These are phyloP conservation scores for Chlorella variabilis DNA, from an alignment of 163 green algal genomes.

Conservation along the genomic window DNA sequence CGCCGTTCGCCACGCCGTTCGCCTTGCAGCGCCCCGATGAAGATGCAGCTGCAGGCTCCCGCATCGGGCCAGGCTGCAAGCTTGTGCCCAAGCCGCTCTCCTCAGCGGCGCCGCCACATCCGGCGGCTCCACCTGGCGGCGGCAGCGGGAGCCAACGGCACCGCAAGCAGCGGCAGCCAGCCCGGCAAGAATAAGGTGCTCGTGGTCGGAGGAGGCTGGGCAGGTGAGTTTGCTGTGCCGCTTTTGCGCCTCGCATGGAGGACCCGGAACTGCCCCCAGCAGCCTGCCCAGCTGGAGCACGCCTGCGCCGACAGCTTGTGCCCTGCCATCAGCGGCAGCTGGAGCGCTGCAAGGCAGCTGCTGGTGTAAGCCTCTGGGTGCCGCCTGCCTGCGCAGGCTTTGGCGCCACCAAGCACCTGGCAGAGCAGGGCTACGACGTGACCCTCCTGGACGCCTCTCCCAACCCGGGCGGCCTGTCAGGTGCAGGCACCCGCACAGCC, in stretches of 20 bases:
- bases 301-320: not conserved
- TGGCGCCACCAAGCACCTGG: constrained; percentile 87
- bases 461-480: constrained; percentile 86
- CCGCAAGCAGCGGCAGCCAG: not conserved
- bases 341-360: not conserved
- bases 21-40: too few species aligned
- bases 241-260: too few species aligned
- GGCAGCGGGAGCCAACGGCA: too few species aligned
- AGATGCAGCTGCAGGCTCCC: too few species aligned
- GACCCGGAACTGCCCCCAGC: too few species aligned
- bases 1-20: too few species aligned
- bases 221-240: constrained; percentile 43
- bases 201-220: constrained; percentile 71
- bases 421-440: constrained; percentile 73
- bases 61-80: too few species aligned
- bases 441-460: constrained; percentile 80
- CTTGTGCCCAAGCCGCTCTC: too few species aligned
- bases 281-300: not conserved
- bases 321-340: not conserved
- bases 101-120: too few species aligned
- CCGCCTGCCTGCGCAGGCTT: constrained; percentile 70
- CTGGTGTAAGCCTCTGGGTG: not conserved
- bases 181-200: constrained; percentile 49
- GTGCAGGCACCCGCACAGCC: too few species aligned
- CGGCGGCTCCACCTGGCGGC: too few species aligned